phyloP scores from a whole-genome alignment of 2,329 filamentous ascomycete species.

The Sarocladium brachiariae region DNA sequence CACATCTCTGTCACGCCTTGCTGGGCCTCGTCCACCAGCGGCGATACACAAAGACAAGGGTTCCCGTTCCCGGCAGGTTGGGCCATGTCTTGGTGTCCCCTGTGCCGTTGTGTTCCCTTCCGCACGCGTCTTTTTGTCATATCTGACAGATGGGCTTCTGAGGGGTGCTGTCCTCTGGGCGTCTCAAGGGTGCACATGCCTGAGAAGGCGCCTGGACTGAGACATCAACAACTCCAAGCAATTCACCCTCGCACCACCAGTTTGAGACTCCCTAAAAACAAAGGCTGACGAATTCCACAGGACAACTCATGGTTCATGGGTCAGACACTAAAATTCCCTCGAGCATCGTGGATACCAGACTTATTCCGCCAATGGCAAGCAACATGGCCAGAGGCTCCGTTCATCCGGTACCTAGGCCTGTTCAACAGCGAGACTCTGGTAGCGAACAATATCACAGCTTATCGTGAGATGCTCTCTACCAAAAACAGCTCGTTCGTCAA shows the following conservation, averaged over 20 bases:
- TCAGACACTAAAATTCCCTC: conserved; percentile 27
- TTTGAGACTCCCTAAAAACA: neutral
- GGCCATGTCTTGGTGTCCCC: conserved; percentile 1
- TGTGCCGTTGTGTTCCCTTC: conserved; percentile 1
- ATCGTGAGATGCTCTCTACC: conserved; percentile 19
- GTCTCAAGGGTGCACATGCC: neutral
- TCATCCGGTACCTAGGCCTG: conserved; percentile 16
- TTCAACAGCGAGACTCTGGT: conserved; percentile 15
- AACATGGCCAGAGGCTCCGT: conserved; percentile 14
- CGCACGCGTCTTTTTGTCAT: neutral
- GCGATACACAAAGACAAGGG: conserved; percentile 5
- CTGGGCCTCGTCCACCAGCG: neutral
- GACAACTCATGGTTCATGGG: conserved; percentile 33
- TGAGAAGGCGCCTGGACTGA: neutral
- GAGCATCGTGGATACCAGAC: conserved; percentile 20
- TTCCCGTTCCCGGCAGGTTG: conserved; percentile 1
- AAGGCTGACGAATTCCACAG: conserved; percentile 17
- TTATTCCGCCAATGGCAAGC: conserved; percentile 18
- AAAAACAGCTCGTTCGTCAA: conserved; percentile 21
- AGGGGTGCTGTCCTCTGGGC: neutral
- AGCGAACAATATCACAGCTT: conserved; percentile 14
- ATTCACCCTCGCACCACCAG: too few relatives aligned
- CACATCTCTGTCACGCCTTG: neutral
- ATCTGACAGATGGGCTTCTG: neutral
- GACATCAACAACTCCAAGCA: conserved; percentile 4